These are phyloP conservation scores for Colletotrichum abscissum DNA, from an alignment of 2,329 filamentous ascomycete genomes.

Conservation along the genomic window DNA sequence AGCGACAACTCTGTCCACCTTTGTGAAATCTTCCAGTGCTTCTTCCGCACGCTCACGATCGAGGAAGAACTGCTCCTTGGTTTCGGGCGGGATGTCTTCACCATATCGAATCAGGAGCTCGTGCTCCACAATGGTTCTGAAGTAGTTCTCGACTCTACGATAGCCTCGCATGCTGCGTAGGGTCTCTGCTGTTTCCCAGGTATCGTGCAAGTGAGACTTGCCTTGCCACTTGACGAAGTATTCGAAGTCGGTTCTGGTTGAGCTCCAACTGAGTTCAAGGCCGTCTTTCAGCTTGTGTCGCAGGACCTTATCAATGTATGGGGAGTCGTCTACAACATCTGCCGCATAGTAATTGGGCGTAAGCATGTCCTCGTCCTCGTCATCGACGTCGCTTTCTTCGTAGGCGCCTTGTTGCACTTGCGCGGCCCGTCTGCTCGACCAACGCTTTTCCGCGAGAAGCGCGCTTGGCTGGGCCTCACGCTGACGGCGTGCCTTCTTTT, in stretches of 20 bases:
- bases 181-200: constrained; percentile 86
- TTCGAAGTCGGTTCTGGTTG: constrained; percentile 81
- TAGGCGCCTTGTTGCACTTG: constrained; percentile 74
- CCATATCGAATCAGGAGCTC: constrained; percentile 83
- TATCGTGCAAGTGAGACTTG: constrained; percentile 94
- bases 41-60: constrained; percentile 93
- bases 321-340: constrained; percentile 79
- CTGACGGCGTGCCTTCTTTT: constrained; percentile 83
- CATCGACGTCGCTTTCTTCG: constrained; percentile 74
- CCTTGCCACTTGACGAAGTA: constrained; percentile 97
- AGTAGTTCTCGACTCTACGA: constrained; percentile 95
- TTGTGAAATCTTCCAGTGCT: constrained; percentile 87
- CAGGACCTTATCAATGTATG: constrained; percentile 91
- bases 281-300: constrained; percentile 85
- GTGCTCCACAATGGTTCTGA: constrained; percentile 81
- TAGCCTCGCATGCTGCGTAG: constrained; percentile 84
- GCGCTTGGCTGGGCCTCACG: constrained; percentile 75
- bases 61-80: constrained; percentile 93
- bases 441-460: constrained; percentile 83
- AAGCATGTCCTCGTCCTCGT: constrained; percentile 73
- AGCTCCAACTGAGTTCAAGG: constrained; percentile 67
- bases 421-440: constrained; percentile 87
- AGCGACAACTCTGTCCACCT: constrained; percentile 93
- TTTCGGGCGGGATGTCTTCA: constrained; percentile 82
- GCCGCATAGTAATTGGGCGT: constrained; percentile 73